phyloP scores from a whole-genome alignment of 306 rosid species.

The Cicer cuneatum region DNA sequence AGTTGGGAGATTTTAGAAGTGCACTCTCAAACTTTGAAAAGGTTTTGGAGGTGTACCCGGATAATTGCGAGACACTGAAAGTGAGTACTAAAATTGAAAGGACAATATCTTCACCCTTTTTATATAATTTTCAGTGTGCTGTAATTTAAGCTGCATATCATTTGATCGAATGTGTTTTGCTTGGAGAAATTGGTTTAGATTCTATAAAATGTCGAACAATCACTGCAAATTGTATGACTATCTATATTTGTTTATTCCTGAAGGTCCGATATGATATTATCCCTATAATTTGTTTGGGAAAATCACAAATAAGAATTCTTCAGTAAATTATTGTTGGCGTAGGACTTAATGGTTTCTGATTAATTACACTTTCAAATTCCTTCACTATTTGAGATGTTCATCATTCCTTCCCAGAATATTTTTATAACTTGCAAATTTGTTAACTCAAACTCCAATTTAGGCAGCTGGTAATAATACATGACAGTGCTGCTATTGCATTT shows the following conservation, averaged over 20 bases:
- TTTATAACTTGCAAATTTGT: slow-evolving; percentile 2
- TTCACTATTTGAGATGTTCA: slow-evolving; percentile 21
- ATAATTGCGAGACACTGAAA: slow-evolving; percentile 91
- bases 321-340: not conserved
- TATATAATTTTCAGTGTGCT: slow-evolving; percentile 13
- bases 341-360: slow-evolving; percentile 17
- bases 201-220: slow-evolving; percentile 30
- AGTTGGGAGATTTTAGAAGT: slow-evolving; percentile 94
- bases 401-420: not conserved
- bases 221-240: slow-evolving; percentile 7
- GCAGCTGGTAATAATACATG: not conserved
- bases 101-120: slow-evolving; percentile 19
- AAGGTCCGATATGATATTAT: slow-evolving; percentile 5
- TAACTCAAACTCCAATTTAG: not conserved
- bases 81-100: slow-evolving; percentile 59
- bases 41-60: slow-evolving; percentile 89
- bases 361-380: not conserved
- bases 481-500: slow-evolving; percentile 3
- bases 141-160: slow-evolving; percentile 33
- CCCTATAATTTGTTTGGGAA: slow-evolving; percentile 13
- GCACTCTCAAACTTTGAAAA: slow-evolving; percentile 89
- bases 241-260: slow-evolving; percentile 8
- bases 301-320: not conserved
- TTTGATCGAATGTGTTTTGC: slow-evolving; percentile 25
- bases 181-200: slow-evolving; percentile 30